phyloP scores from a whole-genome alignment of 441 rosid genomes.

The Cnidoscolus chayamansa region DNA sequence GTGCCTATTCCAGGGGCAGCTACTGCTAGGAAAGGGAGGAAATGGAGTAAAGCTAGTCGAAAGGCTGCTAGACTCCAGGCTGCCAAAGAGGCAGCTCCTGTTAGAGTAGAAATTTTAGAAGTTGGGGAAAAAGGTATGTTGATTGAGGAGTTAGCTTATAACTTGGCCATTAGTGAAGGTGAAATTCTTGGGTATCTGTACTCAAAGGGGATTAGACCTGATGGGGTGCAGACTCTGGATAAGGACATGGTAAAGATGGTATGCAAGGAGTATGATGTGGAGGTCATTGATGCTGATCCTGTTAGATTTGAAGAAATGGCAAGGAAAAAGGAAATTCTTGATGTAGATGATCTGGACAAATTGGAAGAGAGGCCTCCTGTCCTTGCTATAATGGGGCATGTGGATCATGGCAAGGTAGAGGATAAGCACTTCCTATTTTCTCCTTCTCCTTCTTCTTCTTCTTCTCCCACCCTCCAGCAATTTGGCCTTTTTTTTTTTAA shows the following conservation, averaged over 20 bases:
- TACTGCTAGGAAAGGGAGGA: constrained; percentile 75
- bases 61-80: constrained; percentile 92
- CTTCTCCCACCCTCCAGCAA: too few relatives aligned
- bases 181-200: constrained; percentile 83
- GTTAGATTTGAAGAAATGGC: constrained; percentile 86
- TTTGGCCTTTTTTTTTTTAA: too few relatives aligned
- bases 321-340: constrained; percentile 69
- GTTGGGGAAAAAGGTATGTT: constrained; percentile 86
- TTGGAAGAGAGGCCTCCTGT: constrained; percentile 92
- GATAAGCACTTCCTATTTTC: constrained; percentile 8
- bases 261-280: constrained; percentile 81
- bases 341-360: constrained; percentile 87
- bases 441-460: neutral
- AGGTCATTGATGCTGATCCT: constrained; percentile 76
- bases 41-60: constrained; percentile 96
- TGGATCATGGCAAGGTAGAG: constrained; percentile 93
- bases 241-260: constrained; percentile 95
- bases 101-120: constrained; percentile 89
- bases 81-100: constrained; percentile 92
- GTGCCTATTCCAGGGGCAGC: constrained; percentile 57
- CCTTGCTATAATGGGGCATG: constrained; percentile 99
- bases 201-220: constrained; percentile 92
- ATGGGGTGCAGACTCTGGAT: constrained; percentile 91
- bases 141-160: constrained; percentile 83
- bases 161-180: constrained; percentile 74